Evolutionary conservation across 352 stramenopile species (phyloP).

Genomic region (Phytopythium oedochilum): DNA sequence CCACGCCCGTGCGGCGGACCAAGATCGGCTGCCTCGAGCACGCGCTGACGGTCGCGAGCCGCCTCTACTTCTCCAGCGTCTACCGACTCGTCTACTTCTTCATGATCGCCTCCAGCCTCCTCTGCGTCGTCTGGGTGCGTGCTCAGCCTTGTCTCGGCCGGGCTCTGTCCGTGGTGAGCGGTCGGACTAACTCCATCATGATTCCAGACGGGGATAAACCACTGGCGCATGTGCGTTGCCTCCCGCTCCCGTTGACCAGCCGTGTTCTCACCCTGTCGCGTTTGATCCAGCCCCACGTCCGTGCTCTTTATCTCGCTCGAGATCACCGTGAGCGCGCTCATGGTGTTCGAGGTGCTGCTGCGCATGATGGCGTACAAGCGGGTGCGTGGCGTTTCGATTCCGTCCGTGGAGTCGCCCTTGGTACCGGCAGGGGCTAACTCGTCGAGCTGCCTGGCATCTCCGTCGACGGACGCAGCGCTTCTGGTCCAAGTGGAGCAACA

Average conservation of each 20-base stretch:
- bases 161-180: neutral
- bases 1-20: slow-evolving; percentile 7
- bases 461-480: slow-evolving; percentile 35
- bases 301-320: slow-evolving; percentile 79
- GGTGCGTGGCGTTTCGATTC: slow-evolving; percentile 13
- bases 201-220: slow-evolving; percentile 57
- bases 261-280: neutral
- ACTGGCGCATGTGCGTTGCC: slow-evolving; percentile 61
- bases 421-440: neutral
- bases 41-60: slow-evolving; percentile 63
- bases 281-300: slow-evolving; percentile 42
- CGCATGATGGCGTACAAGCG: slow-evolving; percentile 77
- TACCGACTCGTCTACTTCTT: slow-evolving; percentile 79
- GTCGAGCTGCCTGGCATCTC: neutral
- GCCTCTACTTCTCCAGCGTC: slow-evolving; percentile 80
- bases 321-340: slow-evolving; percentile 63
- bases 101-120: slow-evolving; percentile 64
- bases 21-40: slow-evolving; percentile 67
- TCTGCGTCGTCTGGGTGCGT: slow-evolving; percentile 72
- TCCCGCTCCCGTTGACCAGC: neutral
- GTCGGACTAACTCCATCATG: neutral
- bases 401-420: neutral
- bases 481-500: slow-evolving; percentile 83
- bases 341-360: slow-evolving; percentile 78
- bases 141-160: neutral